Evolutionary conservation across 2,329 filamentous ascomycete genomes (phyloP).

Genomic region (Coniosporium tulheliwenetii): DNA sequence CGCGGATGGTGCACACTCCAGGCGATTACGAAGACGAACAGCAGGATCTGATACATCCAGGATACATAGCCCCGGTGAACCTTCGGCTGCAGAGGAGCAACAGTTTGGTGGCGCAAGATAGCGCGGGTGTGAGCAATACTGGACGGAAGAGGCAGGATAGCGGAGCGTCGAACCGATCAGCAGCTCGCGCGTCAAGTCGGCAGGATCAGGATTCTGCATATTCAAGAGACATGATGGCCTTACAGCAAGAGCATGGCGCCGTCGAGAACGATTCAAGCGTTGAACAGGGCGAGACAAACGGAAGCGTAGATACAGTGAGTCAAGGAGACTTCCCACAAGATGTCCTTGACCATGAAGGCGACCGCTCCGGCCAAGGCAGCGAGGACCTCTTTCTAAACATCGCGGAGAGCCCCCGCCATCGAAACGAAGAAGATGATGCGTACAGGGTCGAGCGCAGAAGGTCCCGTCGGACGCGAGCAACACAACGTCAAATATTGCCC

Average conservation of each 20-base stretch:
- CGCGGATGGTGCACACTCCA: background rate
- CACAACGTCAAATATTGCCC: background rate
- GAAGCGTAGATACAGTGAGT: background rate
- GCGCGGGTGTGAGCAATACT: background rate
- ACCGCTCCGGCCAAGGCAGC: background rate
- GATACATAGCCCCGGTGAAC: background rate
- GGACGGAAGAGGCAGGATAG: background rate
- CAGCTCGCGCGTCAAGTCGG: background rate
- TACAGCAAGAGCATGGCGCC: background rate
- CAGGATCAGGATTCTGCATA: background rate
- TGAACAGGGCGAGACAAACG: background rate
- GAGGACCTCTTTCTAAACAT: background rate
- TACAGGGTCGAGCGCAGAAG: background rate
- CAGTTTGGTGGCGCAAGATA: background rate
- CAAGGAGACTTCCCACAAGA: background rate
- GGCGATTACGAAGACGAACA: background rate
- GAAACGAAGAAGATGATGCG: background rate
- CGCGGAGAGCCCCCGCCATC: background rate
- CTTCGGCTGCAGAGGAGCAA: background rate
- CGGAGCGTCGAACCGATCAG: too few relatives aligned
- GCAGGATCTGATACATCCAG: background rate
- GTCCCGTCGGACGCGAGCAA: background rate
- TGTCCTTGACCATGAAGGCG: background rate
- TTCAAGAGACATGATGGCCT: background rate
- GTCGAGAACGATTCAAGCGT: background rate